Conservation (phyloP, 2,329 filamentous ascomycete species). For the Diatrype stigma region DNA sequence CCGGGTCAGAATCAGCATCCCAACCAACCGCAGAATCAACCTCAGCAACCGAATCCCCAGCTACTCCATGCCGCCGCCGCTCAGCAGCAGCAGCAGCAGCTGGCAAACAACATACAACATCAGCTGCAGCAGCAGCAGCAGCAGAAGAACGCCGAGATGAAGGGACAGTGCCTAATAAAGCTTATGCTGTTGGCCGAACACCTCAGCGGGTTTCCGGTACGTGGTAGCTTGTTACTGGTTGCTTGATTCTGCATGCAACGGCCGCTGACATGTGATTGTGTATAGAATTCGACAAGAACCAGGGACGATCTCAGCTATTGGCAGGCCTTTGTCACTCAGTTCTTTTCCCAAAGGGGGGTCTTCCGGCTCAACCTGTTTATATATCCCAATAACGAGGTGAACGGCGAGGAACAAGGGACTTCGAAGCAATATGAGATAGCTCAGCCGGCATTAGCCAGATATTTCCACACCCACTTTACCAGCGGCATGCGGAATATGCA, state of each 20-base stretch:
- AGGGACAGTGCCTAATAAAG: constrained; percentile 54
- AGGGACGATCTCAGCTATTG: constrained; percentile 71
- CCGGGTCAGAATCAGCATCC: constrained; percentile 25
- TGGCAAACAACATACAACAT: constrained; percentile 23
- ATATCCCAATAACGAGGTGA: constrained; percentile 32
- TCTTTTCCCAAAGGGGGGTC: constrained; percentile 75
- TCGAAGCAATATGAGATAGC: constrained; percentile 86
- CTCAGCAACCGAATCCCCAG: constrained; percentile 27
- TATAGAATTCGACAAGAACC: constrained; percentile 52
- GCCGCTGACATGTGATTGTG: constrained; percentile 11
- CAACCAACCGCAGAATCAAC: constrained; percentile 22
- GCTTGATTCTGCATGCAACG: too few relatives aligned
- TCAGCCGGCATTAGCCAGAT: constrained; percentile 76
- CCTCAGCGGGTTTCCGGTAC: constrained; percentile 53
- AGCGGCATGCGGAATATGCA: constrained; percentile 84
- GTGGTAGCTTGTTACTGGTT: constrained; percentile 15
- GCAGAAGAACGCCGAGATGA: constrained; percentile 48
- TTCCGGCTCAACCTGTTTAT: constrained; percentile 68
- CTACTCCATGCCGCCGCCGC: constrained; percentile 25
- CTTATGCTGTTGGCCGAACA: constrained; percentile 61
- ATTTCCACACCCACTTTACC: constrained; percentile 84
- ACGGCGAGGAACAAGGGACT: constrained; percentile 44
- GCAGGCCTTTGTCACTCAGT: constrained; percentile 72
- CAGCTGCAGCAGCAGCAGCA: constrained; percentile 34
- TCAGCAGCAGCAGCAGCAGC: constrained; percentile 33